Evolutionary conservation across 305 asterid genomes (phyloP), one percentile per base, ranked within the genome.

Genomic region (Galium porrigens): DNA sequence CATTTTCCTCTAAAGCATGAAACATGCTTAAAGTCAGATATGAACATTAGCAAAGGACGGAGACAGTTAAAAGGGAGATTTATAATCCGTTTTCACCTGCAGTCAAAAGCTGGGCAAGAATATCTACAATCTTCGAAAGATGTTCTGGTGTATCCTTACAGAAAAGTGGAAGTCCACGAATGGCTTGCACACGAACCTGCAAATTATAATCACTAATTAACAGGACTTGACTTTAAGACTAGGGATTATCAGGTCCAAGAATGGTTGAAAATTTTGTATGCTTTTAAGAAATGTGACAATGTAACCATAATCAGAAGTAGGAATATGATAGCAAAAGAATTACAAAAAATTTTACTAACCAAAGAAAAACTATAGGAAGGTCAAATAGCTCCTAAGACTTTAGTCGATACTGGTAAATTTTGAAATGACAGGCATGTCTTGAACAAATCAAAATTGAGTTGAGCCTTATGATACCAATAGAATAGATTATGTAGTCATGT

Each of bases 131-230:
- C 18, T 51, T 51, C 7, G 97, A 90, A 66, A 90, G 91, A 81
- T 88, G 83, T 72, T 88, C 96, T 2, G 97, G 97, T 69, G 97
- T 90, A 71, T 90, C 97, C 87, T 88, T 90, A 85, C 97, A 90
- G 80, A 90, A 90, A 66, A 90, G 94, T 54, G 97, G 96, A 68
- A 90, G 95, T 62, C 97, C 96, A 15, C 97, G 95, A 61, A 88
- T 90, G 27, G 97, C 97, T 82, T 90, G 97, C 75, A 90, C 95
- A 62, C 97, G 85, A 67, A 86, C 78, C 97, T 90, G 81, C 69
- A 69, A 64, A 34, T 30, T 52, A 29, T 70, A 39, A 39, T 41
- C 52, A n/a, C 48, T 44, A 51, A 49, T 48, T 42, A 63, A 48
- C 44, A 32, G 61, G 32, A 61, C n/a, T 7, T 0, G 42, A 44